Evolutionary conservation across 805 yeast genomes (phyloP).

Genomic region (Blastobotrys americana): DNA sequence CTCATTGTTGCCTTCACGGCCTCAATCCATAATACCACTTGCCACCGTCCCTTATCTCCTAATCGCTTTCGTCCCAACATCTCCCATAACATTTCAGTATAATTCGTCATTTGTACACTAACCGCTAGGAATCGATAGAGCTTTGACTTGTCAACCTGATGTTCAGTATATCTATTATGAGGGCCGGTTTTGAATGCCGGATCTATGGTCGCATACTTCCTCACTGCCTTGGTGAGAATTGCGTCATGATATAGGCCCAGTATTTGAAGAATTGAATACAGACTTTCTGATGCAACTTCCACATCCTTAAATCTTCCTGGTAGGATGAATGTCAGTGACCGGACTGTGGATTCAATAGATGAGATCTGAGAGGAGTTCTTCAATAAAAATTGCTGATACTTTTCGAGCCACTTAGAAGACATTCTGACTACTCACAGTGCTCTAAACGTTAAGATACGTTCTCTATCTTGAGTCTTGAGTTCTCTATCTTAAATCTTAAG

Average conservation of each 20-base stretch:
- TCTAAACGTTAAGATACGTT: too few relatives aligned
- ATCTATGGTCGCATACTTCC: slow-evolving; percentile 16
- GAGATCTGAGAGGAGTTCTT: slow-evolving; percentile 32
- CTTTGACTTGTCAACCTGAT: slow-evolving; percentile 12
- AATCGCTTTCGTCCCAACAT: slow-evolving; percentile 24
- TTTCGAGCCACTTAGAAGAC: slow-evolving; percentile 21
- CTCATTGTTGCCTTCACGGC: slow-evolving; percentile 28
- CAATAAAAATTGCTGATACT: slow-evolving; percentile 31
- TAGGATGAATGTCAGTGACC: slow-evolving; percentile 30
- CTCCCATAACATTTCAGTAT: slow-evolving; percentile 33
- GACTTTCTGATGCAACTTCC: slow-evolving; percentile 33
- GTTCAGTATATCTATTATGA: slow-evolving; percentile 28
- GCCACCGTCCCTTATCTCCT: slow-evolving; percentile 24
- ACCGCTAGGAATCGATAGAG: slow-evolving; percentile 27
- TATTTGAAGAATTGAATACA: slow-evolving; percentile 29
- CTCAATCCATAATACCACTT: slow-evolving; percentile 27
- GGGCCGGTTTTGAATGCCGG: slow-evolving; percentile 15
- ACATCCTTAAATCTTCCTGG: slow-evolving; percentile 36
- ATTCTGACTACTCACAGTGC: background rate
- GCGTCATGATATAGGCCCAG: slow-evolving; percentile 34
- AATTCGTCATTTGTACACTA: slow-evolving; percentile 26
- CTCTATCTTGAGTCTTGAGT: too few relatives aligned
- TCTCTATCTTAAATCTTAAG: too few relatives aligned
- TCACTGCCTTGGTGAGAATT: slow-evolving; percentile 28
- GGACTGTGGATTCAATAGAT: slow-evolving; percentile 32